A percentile compares a stretch with the other conserved stretches of the same genome.
phyloP scores from a whole-genome alignment of 169 alveolate genomes.

The Eimeria zaria region DNA sequence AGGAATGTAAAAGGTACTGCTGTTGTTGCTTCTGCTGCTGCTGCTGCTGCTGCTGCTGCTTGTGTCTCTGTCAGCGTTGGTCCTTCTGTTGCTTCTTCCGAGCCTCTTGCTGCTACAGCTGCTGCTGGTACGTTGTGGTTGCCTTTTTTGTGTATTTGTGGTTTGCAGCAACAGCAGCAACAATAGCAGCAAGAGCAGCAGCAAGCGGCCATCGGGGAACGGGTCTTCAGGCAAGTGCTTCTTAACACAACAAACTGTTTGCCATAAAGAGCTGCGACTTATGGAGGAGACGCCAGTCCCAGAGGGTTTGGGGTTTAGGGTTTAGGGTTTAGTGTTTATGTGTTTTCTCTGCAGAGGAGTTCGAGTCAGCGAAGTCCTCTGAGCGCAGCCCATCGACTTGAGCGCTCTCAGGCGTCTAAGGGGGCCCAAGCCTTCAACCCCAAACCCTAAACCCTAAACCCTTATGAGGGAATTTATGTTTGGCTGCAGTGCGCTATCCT shows the following conservation, averaged over 20 bases:
- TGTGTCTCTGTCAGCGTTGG: not conserved
- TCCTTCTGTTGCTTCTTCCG: not conserved
- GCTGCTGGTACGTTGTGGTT: not conserved
- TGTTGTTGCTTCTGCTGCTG: not conserved
- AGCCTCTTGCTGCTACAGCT: not conserved
- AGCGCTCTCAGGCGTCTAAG: not conserved
- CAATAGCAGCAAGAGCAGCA: not conserved
- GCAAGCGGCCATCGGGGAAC: conserved; percentile 1
- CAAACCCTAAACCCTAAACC: not conserved
- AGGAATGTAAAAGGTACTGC: not conserved
- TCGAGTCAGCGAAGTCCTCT: conserved; percentile 26
- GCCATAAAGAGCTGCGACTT: not conserved
- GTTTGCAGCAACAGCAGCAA: too few species aligned
- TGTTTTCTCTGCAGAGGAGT: conserved; percentile 19
- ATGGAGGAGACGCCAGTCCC: not conserved
- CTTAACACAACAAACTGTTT: not conserved
- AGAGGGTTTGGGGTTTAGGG: conserved; percentile 28
- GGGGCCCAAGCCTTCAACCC: not conserved
- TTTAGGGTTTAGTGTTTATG: conserved; percentile 32
- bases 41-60: not conserved
- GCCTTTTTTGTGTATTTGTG: not conserved
- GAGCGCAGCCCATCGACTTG: conserved; percentile 21
- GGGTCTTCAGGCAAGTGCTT: not conserved
- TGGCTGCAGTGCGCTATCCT: not conserved
- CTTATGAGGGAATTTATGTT: not conserved